These are phyloP conservation scores for Fraxinus ornus DNA, from an alignment of 305 asterid species.

Conservation along the genomic window DNA sequence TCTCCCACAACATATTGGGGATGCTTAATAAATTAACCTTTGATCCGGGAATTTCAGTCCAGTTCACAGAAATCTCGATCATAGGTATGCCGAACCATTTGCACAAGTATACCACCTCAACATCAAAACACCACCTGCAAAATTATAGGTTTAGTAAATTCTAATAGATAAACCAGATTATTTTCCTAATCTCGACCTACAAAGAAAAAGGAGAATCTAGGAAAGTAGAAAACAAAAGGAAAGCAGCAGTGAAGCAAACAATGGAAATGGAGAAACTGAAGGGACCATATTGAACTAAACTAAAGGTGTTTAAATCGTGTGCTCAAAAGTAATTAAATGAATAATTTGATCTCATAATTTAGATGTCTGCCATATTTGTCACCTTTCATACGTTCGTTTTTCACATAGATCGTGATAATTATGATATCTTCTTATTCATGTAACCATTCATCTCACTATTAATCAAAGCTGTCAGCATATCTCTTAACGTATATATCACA, in stretches of 20 bases:
- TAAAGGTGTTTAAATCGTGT: background rate
- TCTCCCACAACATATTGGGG: conserved; percentile 95
- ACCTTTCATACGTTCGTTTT: background rate
- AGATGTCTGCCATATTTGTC: background rate
- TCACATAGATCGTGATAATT: background rate
- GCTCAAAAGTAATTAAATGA: background rate
- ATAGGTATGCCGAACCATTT: conserved; percentile 62
- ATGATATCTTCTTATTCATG: background rate
- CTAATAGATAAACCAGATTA: background rate
- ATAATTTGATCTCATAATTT: background rate
- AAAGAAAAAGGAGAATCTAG: background rate
- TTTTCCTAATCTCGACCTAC: background rate
- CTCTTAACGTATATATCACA: background rate
- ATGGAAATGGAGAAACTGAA: background rate
- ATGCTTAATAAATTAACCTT: conserved; percentile 83
- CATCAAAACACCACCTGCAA: conserved; percentile 96
- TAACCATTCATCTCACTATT: background rate
- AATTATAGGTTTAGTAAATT: background rate
- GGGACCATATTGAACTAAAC: background rate
- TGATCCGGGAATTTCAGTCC: conserved; percentile 94
- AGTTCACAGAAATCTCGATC: conserved; percentile 78
- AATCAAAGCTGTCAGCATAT: background rate
- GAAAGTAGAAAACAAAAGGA: background rate
- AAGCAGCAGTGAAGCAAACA: background rate
- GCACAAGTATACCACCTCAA: conserved; percentile 84